Evolutionary conservation across 2,329 filamentous ascomycete species (phyloP), one percentile per base, ranked within the genome.

Genomic region (Xylariaceae sp.): DNA sequence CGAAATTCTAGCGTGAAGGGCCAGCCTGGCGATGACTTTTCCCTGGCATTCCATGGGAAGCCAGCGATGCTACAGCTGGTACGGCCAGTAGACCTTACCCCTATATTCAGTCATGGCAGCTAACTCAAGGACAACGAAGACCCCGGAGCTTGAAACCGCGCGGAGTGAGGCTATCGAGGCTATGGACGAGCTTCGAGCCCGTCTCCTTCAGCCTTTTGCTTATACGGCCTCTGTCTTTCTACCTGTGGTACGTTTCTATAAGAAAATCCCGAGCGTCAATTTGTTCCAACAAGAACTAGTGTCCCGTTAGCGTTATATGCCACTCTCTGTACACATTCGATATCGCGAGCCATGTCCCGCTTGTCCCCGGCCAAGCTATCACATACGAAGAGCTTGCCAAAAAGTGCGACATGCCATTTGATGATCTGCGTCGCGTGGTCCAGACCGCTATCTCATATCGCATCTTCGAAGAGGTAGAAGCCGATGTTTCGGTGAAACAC

Each of bases 361-460:
- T 58, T 2, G 47, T 48, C 2, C 48, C 57, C 0, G 53, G 45
- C 17, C 22, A 19, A 6, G 13, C 53, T 11, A 54, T 59, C n/a
- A 59, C 55, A 1, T 59, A 59, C 40, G 44, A 49, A 2, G 48
- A 41, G 14, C 53, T 58, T 6, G 50, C 47, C 1, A 6, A 31
- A 11, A 33, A 18, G 17, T 42, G 49, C 49, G 53, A 49, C 6
- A 57, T 66, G 16, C 54, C 62, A 0, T 50, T 56, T 13, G 62
- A 64, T 17, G 61, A 66, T 33, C 42, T 50, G 14, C 59, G 60
- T 7, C 64, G 61, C 28, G 48, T 66, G 2, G 17, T 65, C 10
- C 64, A 65, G 40, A 50, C 57, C 10, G 64, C 63, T 2, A 53
- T 60, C 28, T 49, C 61, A 12, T 62, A 61, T 42, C 62, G 60